Evolutionary conservation across 306 rosid genomes (phyloP), one percentile per base, ranked within the genome.

Genomic region (Citrullus amarus): DNA sequence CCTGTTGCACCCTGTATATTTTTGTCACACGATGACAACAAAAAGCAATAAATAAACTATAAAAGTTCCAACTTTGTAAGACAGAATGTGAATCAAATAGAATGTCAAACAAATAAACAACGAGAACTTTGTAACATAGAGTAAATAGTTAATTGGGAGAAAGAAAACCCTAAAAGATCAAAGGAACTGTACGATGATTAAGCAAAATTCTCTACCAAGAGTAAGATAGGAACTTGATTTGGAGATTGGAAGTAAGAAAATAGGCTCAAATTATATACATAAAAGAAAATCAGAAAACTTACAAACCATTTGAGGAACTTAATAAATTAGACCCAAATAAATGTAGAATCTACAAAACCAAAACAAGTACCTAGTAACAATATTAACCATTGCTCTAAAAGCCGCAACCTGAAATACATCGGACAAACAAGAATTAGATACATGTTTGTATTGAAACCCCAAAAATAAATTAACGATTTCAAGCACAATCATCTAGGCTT

Each of bases 311-410:
- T 18, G 51, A 39, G 51, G 11, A 46, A n/a, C 38, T 7, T 48
- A 14, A 71, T 46, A 48, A 71, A 71, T 15, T 22, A 71, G 76
- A 72, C 22, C 22, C 28, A 48, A 25, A 70, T 51, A 72, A 50
- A 85, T 25, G 56, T 71, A 72, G 63, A 46, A 32, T 28, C 78
- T 79, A 67, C 82, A 81, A 60, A 77, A 79, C 57, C 67, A 67
- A 67, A 84, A 80, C 50, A 78, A 83, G 76, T 80, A 95, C 99
- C 99, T 83, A 66, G 97, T 95, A 56, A 95, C 99, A 70, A 95
- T 95, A 87, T 93, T 95, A 76, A 95, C 99, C 99, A 95, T 92
- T 60, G 99, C 97, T 83, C 99, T 92, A 87, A 95, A 95, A 28
- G 99, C 99, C 20, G 99, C 99, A 86, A 95, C 99, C 99, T 95